phyloP scores from a whole-genome alignment of 257 asterid species.

The Solanum corneliomulleri region DNA sequence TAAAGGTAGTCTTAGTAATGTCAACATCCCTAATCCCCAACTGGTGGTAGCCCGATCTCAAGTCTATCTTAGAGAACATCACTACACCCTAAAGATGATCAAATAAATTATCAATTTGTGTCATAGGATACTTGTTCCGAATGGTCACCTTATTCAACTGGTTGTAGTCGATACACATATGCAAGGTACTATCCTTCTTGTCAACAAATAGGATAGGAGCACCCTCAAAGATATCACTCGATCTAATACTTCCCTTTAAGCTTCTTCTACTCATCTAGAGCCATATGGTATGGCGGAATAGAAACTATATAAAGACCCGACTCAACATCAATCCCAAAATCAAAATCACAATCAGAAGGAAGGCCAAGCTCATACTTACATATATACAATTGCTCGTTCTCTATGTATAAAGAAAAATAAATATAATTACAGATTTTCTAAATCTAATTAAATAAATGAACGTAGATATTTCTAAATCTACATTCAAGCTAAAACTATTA shows the following conservation, averaged over 20 bases:
- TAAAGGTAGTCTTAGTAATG: no score
- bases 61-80: neutral
- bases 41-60: neutral
- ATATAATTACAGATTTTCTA: no score
- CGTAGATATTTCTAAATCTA: no score
- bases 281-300: neutral
- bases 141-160: neutral
- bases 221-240: neutral
- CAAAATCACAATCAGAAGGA: neutral
- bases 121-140: neutral
- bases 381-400: no score
- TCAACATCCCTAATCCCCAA: no score
- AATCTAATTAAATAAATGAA: no score
- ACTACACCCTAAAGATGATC: neutral
- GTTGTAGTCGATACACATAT: neutral
- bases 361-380: neutral
- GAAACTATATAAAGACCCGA: accelerated
- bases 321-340: neutral
- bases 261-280: neutral
- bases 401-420: no score
- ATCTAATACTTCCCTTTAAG: neutral
- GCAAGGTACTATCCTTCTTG: neutral
- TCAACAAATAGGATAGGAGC: neutral
- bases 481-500: no score
- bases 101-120: neutral